Base-by-base conservation (phyloP, 2,329 filamentous ascomycete species). In the Blastomyces gilchristii region DNA sequence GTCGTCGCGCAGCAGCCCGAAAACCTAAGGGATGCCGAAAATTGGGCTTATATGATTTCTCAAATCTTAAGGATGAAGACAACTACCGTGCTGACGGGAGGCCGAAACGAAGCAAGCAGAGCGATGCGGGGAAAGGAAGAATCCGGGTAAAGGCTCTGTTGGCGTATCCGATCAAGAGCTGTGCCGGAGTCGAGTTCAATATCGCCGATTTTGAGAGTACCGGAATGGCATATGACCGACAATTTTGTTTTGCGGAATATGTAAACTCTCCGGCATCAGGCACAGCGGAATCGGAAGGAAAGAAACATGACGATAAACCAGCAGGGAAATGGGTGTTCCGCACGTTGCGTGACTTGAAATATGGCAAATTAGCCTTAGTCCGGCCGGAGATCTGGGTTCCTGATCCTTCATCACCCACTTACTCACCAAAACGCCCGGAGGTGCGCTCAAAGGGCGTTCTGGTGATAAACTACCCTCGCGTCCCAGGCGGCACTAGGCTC, bases 151-250 rank as follows among this genome's bases (percentile, higher is more conserved):
- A 90, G 73, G 89, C 88, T 62, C 79, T 96, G 60, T 87, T 86
- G 77, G 82, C 91, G 64, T 93, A 94, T 73, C 91, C 92, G 0
- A 77, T 96, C 73, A 93, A 95, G 77, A 90, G 88, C 63, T 96
- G 91, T 73, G 80, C 79, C 63, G 89, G 88, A 37, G 85, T 96
- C 62, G 90, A 94, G 75, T 75, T 96, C 57, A 77, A 83, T 60
- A 77, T 81, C 65, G 84, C 83, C 64, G 82, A 84, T 62, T 81
- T 94, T 18, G 76, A 90, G 56, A 78, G 84, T 6, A 84, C 84
- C 2, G 91, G 91, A 1, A 80, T 96, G 63, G 83, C 87, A 72
- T 89, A 88, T 74, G 91, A 97, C 75, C 85, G 91, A 6, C 83
- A 93, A 68, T 96, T 91, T 78, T 87, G 85, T 58, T 90, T 97